Base-by-base conservation (phyloP, 148 eudicot species). In the Limonium bicolor region DNA sequence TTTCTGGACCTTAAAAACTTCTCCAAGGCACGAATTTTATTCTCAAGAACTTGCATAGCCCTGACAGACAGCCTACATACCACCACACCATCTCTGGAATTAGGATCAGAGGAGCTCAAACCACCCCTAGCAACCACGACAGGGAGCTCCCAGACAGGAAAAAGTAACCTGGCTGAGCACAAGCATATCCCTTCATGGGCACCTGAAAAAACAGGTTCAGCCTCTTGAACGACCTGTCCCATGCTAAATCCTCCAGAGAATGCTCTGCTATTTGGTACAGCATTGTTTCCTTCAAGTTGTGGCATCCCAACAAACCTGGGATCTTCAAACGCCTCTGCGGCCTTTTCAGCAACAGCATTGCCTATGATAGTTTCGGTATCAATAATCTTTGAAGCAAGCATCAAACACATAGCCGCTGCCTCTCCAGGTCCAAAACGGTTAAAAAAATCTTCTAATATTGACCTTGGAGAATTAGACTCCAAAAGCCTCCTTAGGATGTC, bases 171-270 rank as follows among this genome's bases (percentile, higher is more conserved):
- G 25, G 95, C 77, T 22, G 99, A 73, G 64, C 99, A 80, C 61
- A 90, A 66, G 69, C 88, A 76, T 28, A 90, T 72, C 43, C 99
- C 99, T 73, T 90, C 95, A 69, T 90, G 68, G 51, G 99, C 93
- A 64, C 95, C 95, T 6, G 95, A 84, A 61, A 85, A 90, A 7
- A 90, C 74, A 48, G 95, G 99, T 60, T 85, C 94, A 20, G 95
- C 99, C 61, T 85, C 95, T 58, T 90, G 95, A 56, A 90, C 93
- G 44, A 90, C 99, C 61, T 90, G 99, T 14, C 99, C 99, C 99
- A 84, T 90, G 66, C 95, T 84, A 74, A 88, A 83, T 21, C 97
- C 94, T 39, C 86, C 92, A 48, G 86, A 72, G 56, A 76, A 70
- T 41, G 87, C 70, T 66, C 92, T 76, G 20, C 82, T 71, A 62